Evolutionary conservation across 2,329 filamentous ascomycete genomes (phyloP), one percentile per base, ranked within the genome.

Genomic region (Myriosclerotinia scirpicola): DNA sequence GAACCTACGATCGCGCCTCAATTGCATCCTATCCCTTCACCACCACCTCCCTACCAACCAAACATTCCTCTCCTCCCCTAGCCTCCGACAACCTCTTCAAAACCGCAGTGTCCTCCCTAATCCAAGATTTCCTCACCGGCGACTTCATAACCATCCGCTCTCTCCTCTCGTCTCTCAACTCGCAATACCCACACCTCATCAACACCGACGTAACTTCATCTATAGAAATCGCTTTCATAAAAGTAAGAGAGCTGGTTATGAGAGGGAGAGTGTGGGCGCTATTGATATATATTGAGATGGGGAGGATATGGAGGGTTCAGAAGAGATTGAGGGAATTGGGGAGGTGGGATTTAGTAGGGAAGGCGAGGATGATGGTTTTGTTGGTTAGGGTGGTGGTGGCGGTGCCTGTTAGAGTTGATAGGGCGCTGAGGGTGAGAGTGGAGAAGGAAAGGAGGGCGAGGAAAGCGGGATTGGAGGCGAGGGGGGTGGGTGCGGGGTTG

Each of bases 41-140:
- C 66, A 76, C 75, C 20, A 72, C 72, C 62, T 78, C 77, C 67
- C 71, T 79, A 20, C 75, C 75, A n/a, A 77, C 76, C 63, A 77
- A 79, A 58, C 73, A 78, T 62, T 78, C 78, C 1, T 64, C 54
- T 20, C 62, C 42, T 0, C 50, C 53, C 3, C 15, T 60, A 48
- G 42, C 42, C 20, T 36, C 56, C 1, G 56, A 60, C 5, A 60
- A 60, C 6, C 30, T 60, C 20, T 79, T 79, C 64, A 75, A 75
- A 46, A 73, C 73, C 38, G 77, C 77, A 0, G 78, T 79, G 42
- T 76, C 77, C 60, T 73, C 75, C 22, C 76, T 79, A 52, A 71
- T 79, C 7, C 73, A 78, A 20, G 78, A 79, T 69, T 79, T 79
- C 59, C 76, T 79, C 67, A 76, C 75, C 14, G 78, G 78, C 1